Conservation (phyloP, 257 asterid species). For the Ocimum tenuiflorum region DNA sequence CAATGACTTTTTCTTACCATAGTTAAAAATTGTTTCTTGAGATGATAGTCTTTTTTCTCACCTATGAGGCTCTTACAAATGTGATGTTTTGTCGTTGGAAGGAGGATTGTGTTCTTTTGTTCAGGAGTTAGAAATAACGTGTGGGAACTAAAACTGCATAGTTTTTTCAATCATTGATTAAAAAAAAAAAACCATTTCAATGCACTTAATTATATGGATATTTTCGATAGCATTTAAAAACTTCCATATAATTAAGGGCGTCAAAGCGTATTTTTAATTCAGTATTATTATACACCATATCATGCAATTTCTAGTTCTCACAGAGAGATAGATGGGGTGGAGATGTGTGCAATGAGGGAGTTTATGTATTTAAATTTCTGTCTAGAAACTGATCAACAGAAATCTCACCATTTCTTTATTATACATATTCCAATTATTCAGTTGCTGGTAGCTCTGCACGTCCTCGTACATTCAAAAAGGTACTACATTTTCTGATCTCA, state of each 20-base stretch:
- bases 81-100: not conserved
- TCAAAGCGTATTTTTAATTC: too few relatives aligned
- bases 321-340: not conserved
- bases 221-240: too few relatives aligned
- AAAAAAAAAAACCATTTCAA: too few relatives aligned
- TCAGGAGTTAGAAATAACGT: too few relatives aligned
- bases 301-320: too few relatives aligned
- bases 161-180: too few relatives aligned
- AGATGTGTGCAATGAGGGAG: not conserved
- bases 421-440: conserved; percentile 22
- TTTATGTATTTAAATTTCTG: not conserved
- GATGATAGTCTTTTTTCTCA: not conserved
- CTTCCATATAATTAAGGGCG: too few relatives aligned
- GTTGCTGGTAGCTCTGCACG: conserved; percentile 88
- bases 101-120: not conserved
- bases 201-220: too few relatives aligned
- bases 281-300: too few relatives aligned
- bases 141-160: too few relatives aligned
- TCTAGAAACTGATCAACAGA: too few relatives aligned
- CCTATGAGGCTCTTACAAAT: too few relatives aligned
- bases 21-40: not conserved
- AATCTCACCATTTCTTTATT: not conserved
- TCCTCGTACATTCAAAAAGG: conserved; percentile 81
- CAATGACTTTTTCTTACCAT: not conserved
- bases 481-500: conserved; percentile 17